Base-by-base conservation (phyloP, 495 filamentous ascomycete species). In the Cairneyella variabilis region DNA sequence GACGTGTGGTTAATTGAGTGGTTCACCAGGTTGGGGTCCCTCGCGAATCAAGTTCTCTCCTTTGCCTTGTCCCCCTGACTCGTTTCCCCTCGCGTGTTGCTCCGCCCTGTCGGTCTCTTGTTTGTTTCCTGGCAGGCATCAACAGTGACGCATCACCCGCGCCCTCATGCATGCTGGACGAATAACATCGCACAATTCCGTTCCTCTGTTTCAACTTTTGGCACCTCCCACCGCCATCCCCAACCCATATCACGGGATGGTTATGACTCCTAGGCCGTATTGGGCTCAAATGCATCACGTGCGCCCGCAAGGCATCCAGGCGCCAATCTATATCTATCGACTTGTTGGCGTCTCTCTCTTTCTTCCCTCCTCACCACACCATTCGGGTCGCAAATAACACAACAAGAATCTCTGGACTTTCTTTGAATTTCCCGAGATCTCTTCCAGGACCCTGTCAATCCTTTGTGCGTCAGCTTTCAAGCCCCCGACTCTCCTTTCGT, bases 361-460 rank as follows among this genome's bases (percentile, higher is more conserved):
- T 41, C 50, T 57, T 55, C 52, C 53, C 55, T 55, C 62, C 44
- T 62, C 62, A 62, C 59, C 62, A 64, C 62, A 64, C 58, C 62
- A 40, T 56, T 60, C 58, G 62, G 62, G 59, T 53, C 48, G 56
- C 62, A 64, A 64, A 61, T n/a, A n/a, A n/a, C 20, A 46, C 26
- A 26, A 55, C 51, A 60, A 62, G 55, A 60, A 59, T 62, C 62
- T 64, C 62, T 50, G 48, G 59, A 54, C 62, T 60, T 56, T 64
- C 58, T 51, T 62, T 61, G 49, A 62, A 61, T 38, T 18, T 57
- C 59, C 62, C 21, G 62, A 62, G 62, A 62, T 56, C 44, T 62
- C 62, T 62, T 62, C 62, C 62, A 48, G 59, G 62, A 43, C 62
- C 62, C 59, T 45, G 61, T 64, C 61, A 64, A 64, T 64, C 58